phyloP scores from a whole-genome alignment of 2,329 filamentous ascomycete genomes.

The Hymenoscyphus infarciens region DNA sequence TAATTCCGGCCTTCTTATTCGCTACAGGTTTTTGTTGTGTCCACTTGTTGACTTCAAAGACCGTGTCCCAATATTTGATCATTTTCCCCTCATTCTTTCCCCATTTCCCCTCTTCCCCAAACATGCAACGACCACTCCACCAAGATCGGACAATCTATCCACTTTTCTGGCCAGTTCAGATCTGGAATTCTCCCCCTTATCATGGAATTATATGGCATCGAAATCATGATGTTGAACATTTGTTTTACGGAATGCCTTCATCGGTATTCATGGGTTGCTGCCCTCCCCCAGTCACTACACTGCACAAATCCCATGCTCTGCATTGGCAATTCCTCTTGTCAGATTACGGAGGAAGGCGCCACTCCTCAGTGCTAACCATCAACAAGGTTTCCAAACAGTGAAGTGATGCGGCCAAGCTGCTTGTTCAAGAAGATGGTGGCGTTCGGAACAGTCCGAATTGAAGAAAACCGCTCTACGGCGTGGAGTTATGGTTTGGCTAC shows the following conservation, averaged over 20 bases:
- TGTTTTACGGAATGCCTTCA: neutral
- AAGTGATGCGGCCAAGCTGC: neutral
- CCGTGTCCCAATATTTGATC: neutral
- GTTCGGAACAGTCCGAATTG: neutral
- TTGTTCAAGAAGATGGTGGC: neutral
- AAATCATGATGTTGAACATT: neutral
- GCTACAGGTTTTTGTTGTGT: neutral
- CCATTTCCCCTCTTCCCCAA: neutral
- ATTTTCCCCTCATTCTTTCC: neutral
- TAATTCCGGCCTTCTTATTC: neutral
- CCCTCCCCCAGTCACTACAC: neutral
- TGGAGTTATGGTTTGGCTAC: too few species aligned
- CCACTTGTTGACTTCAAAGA: neutral
- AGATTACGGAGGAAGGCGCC: too few species aligned
- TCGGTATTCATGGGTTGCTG: neutral
- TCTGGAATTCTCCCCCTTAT: neutral
- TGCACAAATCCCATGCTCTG: neutral
- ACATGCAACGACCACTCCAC: neutral
- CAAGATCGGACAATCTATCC: neutral
- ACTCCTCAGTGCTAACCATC: neutral
- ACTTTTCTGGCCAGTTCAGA: neutral
- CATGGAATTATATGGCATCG: neutral
- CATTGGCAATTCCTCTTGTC: neutral
- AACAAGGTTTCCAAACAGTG: neutral
- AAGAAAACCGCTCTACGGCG: neutral